Percentiles rank a stretch among this genome's conserved stretches.
These are phyloP conservation scores for Quercus phellos DNA, from an alignment of 331 rosid species.

Conservation along the genomic window DNA sequence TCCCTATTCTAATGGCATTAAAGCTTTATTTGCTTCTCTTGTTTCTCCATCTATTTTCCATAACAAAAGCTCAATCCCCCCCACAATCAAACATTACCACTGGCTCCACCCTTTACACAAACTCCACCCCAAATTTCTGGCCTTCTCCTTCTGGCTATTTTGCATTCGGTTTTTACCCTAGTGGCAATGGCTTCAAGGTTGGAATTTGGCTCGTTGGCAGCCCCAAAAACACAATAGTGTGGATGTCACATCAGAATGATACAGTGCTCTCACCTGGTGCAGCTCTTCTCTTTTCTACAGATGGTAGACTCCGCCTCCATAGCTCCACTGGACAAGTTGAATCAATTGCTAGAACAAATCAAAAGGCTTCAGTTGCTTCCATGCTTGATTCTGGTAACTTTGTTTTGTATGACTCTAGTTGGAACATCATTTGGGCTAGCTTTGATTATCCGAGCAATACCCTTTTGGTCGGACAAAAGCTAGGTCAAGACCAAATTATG, in stretches of 20 bases:
- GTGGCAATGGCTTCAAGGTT: not conserved
- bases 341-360: not conserved
- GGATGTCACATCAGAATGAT: not conserved
- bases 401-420: not conserved
- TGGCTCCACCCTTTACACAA: not conserved
- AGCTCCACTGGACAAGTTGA: not conserved
- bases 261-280: not conserved
- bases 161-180: not conserved
- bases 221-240: not conserved
- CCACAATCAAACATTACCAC: not conserved
- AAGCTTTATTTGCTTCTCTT: not conserved
- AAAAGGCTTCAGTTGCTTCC: not conserved
- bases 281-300: not conserved
- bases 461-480: not conserved
- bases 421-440: not conserved
- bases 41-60: not conserved
- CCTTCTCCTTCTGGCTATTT: not conserved
- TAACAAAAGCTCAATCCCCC: not conserved
- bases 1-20: not conserved
- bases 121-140: not conserved
- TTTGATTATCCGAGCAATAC: not conserved
- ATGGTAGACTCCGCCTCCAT: not conserved
- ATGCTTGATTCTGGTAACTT: slow-evolving; percentile 1
- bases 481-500: not conserved
- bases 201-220: not conserved